Conservation (phyloP, 2,329 filamentous ascomycete genomes). For the Aspergillus sp. region DNA sequence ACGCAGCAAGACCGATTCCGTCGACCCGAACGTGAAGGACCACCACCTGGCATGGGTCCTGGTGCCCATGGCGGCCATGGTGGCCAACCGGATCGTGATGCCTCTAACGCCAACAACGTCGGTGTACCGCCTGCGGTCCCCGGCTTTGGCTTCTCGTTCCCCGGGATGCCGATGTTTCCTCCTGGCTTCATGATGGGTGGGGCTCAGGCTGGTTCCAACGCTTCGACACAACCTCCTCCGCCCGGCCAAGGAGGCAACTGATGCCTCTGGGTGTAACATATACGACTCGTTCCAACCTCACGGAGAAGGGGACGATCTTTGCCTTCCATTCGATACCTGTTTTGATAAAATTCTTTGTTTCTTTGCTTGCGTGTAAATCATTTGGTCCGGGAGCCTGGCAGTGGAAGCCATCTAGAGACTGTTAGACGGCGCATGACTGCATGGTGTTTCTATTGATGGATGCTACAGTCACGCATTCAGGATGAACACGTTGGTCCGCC, state of each 20-base stretch:
- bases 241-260: slow-evolving; percentile 32
- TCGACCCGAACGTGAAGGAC: slow-evolving; percentile 35
- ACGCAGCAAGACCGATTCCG: slow-evolving; percentile 30
- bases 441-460: no score
- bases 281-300: slow-evolving; percentile 4
- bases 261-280: background rate
- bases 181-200: slow-evolving; percentile 47
- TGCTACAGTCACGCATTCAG: no score
- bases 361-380: slow-evolving; percentile 12
- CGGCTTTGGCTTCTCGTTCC: slow-evolving; percentile 54
- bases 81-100: slow-evolving; percentile 34
- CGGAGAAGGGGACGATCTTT: background rate
- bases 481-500: no score
- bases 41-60: slow-evolving; percentile 20
- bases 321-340: slow-evolving; percentile 15
- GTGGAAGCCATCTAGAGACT: background rate
- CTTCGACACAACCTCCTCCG: slow-evolving; percentile 35
- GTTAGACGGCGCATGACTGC: background rate
- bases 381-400: slow-evolving; percentile 7
- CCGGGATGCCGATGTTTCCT: slow-evolving; percentile 48
- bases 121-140: slow-evolving; percentile 54
- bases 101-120: slow-evolving; percentile 40
- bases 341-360: slow-evolving; percentile 17
- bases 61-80: slow-evolving; percentile 20
- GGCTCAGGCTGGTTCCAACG: slow-evolving; percentile 27